Conservation (phyloP, 1,139 yeast genomes). For the Lodderomyces orthopsilosis region DNA sequence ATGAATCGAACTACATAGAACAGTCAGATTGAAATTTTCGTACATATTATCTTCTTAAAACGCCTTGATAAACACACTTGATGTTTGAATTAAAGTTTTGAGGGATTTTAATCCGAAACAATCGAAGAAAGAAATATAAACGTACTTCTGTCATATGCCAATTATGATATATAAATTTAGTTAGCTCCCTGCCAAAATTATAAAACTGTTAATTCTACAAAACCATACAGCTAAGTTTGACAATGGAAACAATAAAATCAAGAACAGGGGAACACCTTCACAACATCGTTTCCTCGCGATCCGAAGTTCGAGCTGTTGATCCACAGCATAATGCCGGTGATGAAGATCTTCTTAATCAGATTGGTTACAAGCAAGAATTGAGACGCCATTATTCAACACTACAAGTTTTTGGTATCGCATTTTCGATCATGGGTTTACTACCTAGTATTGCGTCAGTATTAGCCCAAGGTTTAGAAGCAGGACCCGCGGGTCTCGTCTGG, state of each 20-base stretch:
- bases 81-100: background rate
- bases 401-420: conserved; percentile 54
- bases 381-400: conserved; percentile 45
- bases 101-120: background rate
- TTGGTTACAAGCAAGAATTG: conserved; percentile 54
- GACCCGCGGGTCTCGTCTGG: conserved; percentile 56
- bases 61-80: background rate
- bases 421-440: conserved; percentile 51
- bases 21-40: background rate
- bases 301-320: conserved; percentile 27
- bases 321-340: conserved; percentile 32
- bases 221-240: background rate
- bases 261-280: conserved; percentile 23
- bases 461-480: conserved; percentile 37
- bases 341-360: conserved; percentile 49
- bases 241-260: conserved; percentile 16
- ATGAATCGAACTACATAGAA: too few species aligned
- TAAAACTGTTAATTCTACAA: too few species aligned
- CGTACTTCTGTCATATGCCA: too few species aligned
- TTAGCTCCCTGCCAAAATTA: too few species aligned
- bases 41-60: background rate
- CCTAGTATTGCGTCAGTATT: conserved; percentile 45
- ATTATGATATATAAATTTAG: too few species aligned
- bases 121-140: too few species aligned
- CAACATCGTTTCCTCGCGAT: conserved; percentile 22